A percentile compares a stretch with the other conserved stretches of the same genome.
These are phyloP conservation scores for Phytophthora palmivora DNA, from an alignment of 352 stramenopile genomes.

Conservation along the genomic window DNA sequence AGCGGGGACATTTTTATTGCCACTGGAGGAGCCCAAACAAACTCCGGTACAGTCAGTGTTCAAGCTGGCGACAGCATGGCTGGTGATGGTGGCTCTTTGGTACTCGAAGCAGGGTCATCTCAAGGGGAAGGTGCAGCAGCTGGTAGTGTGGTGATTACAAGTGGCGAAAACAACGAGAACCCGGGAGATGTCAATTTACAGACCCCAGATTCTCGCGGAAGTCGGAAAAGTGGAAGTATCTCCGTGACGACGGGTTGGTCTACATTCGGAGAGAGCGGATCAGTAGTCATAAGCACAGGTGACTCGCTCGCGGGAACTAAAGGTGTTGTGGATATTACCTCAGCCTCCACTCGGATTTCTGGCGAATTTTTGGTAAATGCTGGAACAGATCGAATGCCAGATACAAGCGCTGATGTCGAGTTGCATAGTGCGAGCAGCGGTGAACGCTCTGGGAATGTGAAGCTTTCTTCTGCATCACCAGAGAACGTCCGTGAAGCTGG, in stretches of 20 bases:
- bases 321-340: conserved; percentile 29
- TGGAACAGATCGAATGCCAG: conserved; percentile 11
- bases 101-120: conserved; percentile 50
- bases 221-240: conserved; percentile 40
- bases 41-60: conserved; percentile 41
- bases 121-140: conserved; percentile 23
- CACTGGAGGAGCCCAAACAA: conserved; percentile 33
- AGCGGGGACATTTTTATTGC: conserved; percentile 45
- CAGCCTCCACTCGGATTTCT: conserved; percentile 31
- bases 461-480: conserved; percentile 31
- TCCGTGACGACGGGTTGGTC: conserved; percentile 37
- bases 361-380: conserved; percentile 37
- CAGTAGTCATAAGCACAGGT: conserved; percentile 37
- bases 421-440: conserved; percentile 25
- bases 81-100: conserved; percentile 45
- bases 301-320: conserved; percentile 24
- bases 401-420: conserved; percentile 26
- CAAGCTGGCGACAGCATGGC: conserved; percentile 34
- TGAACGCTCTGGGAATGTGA: conserved; percentile 30
- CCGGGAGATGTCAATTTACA: conserved; percentile 31
- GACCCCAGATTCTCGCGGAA: conserved; percentile 35
- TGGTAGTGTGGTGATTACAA: conserved; percentile 43
- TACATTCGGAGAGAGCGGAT: conserved; percentile 38
- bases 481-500: conserved; percentile 20
- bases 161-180: conserved; percentile 30